Evolutionary conservation across 2,329 filamentous ascomycete species (phyloP), one percentile per base, ranked within the genome.

Genomic region (Aotearoamyces nothofagi): DNA sequence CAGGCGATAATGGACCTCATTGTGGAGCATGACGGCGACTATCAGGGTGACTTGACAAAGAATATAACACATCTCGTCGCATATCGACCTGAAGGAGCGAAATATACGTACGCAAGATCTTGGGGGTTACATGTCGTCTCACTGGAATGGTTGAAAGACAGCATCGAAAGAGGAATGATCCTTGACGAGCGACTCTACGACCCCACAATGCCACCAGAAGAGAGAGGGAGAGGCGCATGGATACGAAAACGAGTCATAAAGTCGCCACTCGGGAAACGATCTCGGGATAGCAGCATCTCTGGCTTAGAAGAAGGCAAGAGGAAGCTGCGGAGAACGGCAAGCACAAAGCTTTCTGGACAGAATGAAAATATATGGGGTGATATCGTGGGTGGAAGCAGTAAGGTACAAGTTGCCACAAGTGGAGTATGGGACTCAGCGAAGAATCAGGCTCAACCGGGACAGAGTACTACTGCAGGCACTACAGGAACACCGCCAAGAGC

Each of bases 351-450:
- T 17, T 75, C 66, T 33, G 78, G 66, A 27, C 84, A 94, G 44
- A 78, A 75, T 40, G 74, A 86, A 42, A 74, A 71, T 15, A 65
- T 96, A n/a, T 96, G 87, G 87, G 78, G 78, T 4, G 82, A 92
- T 43, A 92, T 98, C 34, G 66, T 90, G 14, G 72, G 72, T 31
- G 49, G 36, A 19, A 56, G 32, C 42, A 51, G 19, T 15, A 32
- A 35, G 5, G 14, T 39, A n/a, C 41, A 47, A 20, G 44, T 46
- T 23, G 23, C 37, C 6, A 32, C 40, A 12, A 48, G 44, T 33
- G 44, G 45, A 15, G 29, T 38, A 14, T 49, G 42, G 43, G 34
- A 23, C 10, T 35, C 31, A 4, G 27, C 34, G 9, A 17, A 22
- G 5, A 17, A 24, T 13, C 17, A 15, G 19, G 23, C 35, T 15